phyloP scores from a whole-genome alignment of 2,329 filamentous ascomycete species.

The Phaeomoniella chlamydospora region DNA sequence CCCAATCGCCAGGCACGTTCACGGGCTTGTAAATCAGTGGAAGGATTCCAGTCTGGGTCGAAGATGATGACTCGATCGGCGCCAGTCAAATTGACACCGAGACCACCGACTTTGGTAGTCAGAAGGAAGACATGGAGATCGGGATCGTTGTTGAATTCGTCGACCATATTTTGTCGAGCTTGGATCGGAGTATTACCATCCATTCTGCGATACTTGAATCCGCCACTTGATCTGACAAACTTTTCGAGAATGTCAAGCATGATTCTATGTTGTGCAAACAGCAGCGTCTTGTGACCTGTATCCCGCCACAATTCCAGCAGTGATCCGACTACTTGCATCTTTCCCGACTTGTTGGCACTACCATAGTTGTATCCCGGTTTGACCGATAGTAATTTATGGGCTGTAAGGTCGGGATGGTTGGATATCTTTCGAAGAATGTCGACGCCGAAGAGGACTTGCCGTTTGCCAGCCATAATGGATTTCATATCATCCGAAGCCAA shows the following conservation, averaged over 20 bases:
- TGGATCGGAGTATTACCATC: constrained; percentile 85
- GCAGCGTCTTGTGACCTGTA: constrained; percentile 81
- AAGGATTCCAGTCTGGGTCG: constrained; percentile 97
- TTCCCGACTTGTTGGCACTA: constrained; percentile 65
- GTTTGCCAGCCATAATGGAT: constrained; percentile 60
- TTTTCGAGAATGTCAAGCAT: constrained; percentile 91
- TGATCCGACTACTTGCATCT: constrained; percentile 88
- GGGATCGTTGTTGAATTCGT: constrained; percentile 76
- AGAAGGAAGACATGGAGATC: constrained; percentile 77
- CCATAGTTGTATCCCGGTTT: constrained; percentile 66
- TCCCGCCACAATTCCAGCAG: constrained; percentile 79
- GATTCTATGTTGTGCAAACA: constrained; percentile 86
- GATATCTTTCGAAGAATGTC: constrained; percentile 91
- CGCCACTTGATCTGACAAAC: constrained; percentile 54
- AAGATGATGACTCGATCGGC: constrained; percentile 96
- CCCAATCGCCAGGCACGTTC: constrained; percentile 92
- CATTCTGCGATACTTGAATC: constrained; percentile 74
- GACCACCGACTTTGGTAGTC: constrained; percentile 86
- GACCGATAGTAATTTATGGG: constrained; percentile 45
- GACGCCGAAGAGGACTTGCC: constrained; percentile 76
- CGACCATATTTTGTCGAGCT: constrained; percentile 75
- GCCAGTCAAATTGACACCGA: constrained; percentile 88
- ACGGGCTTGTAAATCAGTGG: constrained; percentile 85
- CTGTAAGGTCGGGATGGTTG: constrained; percentile 83
- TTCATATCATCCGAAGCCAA: constrained; percentile 70